A percentile compares a stretch with the other conserved stretches of the same genome.
Conservation (phyloP, 805 yeast genomes). For the Hanseniaspora pseudoguilliermondii region DNA sequence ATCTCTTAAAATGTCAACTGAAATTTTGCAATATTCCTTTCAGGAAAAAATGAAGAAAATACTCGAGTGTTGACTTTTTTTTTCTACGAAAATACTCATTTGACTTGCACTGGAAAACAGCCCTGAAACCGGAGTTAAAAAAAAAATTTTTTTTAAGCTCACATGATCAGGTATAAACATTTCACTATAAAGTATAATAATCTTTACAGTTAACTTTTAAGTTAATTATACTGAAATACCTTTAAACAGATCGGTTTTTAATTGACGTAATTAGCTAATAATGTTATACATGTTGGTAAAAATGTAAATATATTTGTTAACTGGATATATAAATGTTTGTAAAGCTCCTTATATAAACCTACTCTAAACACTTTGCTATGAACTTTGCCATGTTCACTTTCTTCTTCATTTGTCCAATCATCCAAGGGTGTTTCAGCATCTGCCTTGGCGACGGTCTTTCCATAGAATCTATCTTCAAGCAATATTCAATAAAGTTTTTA, state of each 20-base stretch:
- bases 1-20: background rate
- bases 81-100: background rate
- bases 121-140: background rate
- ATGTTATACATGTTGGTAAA: too few species aligned
- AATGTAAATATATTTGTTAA: background rate
- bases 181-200: too few species aligned
- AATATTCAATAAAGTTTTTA: constrained; percentile 66
- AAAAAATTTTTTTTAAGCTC: too few species aligned
- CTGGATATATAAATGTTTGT: too few species aligned
- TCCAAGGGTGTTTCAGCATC: constrained; percentile 90
- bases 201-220: too few species aligned
- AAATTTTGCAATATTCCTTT: background rate
- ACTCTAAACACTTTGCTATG: constrained; percentile 59
- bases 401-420: constrained; percentile 58
- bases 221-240: too few species aligned
- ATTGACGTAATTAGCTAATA: too few species aligned
- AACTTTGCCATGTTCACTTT: constrained; percentile 77
- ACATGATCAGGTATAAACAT: too few species aligned
- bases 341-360: background rate
- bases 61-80: background rate
- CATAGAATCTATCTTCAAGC: constrained; percentile 65
- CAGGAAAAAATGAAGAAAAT: background rate
- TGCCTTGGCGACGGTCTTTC: constrained; percentile 88
- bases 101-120: background rate
- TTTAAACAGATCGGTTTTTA: too few species aligned